Percentiles rank a stretch among this genome's conserved stretches.
Evolutionary conservation across 2,329 filamentous ascomycete genomes (phyloP).

Genomic region (Ophiostoma sp.): DNA sequence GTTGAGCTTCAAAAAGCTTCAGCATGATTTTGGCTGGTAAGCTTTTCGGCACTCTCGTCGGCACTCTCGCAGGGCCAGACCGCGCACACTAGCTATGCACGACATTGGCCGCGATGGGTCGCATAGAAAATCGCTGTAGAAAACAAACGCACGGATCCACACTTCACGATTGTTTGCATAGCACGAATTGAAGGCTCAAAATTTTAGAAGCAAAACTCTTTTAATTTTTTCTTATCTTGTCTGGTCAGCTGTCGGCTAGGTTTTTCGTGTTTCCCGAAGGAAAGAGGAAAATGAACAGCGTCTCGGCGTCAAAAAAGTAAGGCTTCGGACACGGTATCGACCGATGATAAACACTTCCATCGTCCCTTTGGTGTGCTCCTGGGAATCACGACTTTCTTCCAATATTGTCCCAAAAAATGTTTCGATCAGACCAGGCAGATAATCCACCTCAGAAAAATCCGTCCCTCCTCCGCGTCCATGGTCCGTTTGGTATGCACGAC

Average conservation of each 20-base stretch:
- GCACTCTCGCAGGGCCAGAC: background rate
- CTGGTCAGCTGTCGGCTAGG: slow-evolving; percentile 7
- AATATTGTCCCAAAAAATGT: slow-evolving; percentile 17
- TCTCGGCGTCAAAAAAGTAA: slow-evolving; percentile 15
- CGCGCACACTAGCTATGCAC: background rate
- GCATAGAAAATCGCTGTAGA: background rate
- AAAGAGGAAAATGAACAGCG: slow-evolving; percentile 17
- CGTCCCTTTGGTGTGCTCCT: slow-evolving; percentile 13
- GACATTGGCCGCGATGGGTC: background rate
- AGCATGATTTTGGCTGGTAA: background rate
- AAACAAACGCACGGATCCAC: slow-evolving; percentile 1
- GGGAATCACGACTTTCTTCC: slow-evolving; percentile 23
- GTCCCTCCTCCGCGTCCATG: background rate
- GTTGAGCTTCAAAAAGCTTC: background rate
- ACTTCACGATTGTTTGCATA: background rate
- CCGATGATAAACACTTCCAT: slow-evolving; percentile 25
- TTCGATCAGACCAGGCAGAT: slow-evolving; percentile 18
- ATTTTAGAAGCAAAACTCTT: slow-evolving; percentile 21
- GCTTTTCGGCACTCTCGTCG: background rate
- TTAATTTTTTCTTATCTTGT: slow-evolving; percentile 21
- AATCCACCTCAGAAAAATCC: slow-evolving; percentile 21
- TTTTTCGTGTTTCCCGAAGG: slow-evolving; percentile 7
- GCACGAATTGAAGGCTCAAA: background rate
- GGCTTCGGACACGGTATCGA: slow-evolving; percentile 21
- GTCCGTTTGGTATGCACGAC: slow-evolving; percentile 5